These are phyloP conservation scores for Scedosporium minutisporum DNA, from an alignment of 2,329 filamentous ascomycete species.

Conservation along the genomic window DNA sequence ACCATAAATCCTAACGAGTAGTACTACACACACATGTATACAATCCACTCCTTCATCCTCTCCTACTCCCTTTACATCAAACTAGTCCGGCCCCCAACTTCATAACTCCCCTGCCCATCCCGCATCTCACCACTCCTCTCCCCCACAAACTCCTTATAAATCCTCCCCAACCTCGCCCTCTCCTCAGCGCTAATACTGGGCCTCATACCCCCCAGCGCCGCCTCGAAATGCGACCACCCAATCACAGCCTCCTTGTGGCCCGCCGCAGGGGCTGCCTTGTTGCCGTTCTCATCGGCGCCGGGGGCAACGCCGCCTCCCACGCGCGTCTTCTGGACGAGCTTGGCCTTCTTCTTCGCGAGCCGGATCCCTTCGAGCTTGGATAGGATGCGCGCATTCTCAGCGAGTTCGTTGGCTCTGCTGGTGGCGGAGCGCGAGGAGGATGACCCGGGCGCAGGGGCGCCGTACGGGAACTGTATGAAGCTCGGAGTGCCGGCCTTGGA, in stretches of 20 bases:
- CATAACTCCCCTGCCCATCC: constrained; percentile 81
- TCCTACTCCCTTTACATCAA: constrained; percentile 56
- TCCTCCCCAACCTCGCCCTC: constrained; percentile 60
- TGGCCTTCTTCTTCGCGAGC: constrained; percentile 46
- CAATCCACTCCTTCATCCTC: background rate
- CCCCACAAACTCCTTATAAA: constrained; percentile 88
- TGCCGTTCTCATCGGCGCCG: constrained; percentile 11
- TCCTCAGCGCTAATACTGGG: constrained; percentile 77
- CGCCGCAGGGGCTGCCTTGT: constrained; percentile 19
- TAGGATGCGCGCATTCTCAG: constrained; percentile 68
- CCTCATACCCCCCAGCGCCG: constrained; percentile 66
- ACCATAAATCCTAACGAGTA: background rate
- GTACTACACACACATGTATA: background rate
- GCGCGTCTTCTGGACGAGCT: constrained; percentile 19
- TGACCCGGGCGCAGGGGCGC: constrained; percentile 37
- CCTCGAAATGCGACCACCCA: constrained; percentile 71
- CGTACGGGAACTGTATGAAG: constrained; percentile 81
- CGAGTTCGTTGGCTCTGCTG: constrained; percentile 46
- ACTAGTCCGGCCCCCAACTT: constrained; percentile 85
- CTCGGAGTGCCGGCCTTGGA: constrained; percentile 29
- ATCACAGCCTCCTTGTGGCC: constrained; percentile 66
- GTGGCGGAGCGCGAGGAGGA: constrained; percentile 23
- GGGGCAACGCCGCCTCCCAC: background rate
- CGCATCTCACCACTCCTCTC: constrained; percentile 92
- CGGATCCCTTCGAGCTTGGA: constrained; percentile 78